These are phyloP conservation scores for Globisporangium rhizosaccharum DNA, from an alignment of 352 stramenopile genomes.

Conservation along the genomic window DNA sequence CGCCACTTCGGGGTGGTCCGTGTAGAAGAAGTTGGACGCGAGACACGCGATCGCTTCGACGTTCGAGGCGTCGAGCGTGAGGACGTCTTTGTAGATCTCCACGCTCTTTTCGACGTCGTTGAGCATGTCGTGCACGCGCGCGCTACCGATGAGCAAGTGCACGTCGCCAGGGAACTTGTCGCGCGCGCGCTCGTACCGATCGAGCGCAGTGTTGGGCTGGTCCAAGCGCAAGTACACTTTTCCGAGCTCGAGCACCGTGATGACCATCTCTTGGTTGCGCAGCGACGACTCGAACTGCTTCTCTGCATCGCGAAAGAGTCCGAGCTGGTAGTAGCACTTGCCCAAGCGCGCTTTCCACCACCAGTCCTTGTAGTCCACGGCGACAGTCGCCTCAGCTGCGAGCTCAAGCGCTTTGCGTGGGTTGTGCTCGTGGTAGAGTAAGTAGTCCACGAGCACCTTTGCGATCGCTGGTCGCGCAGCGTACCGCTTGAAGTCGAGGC, in stretches of 20 bases:
- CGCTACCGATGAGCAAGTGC: slow-evolving; percentile 79
- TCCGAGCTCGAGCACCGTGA: slow-evolving; percentile 88
- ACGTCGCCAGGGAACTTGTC: slow-evolving; percentile 73
- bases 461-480: slow-evolving; percentile 78
- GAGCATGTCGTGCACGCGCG: slow-evolving; percentile 91
- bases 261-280: slow-evolving; percentile 84
- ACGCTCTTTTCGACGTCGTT: slow-evolving; percentile 79
- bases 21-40: slow-evolving; percentile 93
- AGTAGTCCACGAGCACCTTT: slow-evolving; percentile 87
- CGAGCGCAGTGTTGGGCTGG: slow-evolving; percentile 90
- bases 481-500: slow-evolving; percentile 89
- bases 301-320: slow-evolving; percentile 90
- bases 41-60: slow-evolving; percentile 90
- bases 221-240: slow-evolving; percentile 95
- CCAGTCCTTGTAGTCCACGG: slow-evolving; percentile 90
- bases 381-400: slow-evolving; percentile 85
- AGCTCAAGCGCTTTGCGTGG: slow-evolving; percentile 89
- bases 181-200: slow-evolving; percentile 70
- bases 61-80: slow-evolving; percentile 85
- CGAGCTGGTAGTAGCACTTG: slow-evolving; percentile 94
- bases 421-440: slow-evolving; percentile 93
- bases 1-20: slow-evolving; percentile 87
- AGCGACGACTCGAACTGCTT: slow-evolving; percentile 90
- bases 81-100: slow-evolving; percentile 83
- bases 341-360: slow-evolving; percentile 93